Percentiles rank a stretch among this genome's conserved stretches.
phyloP scores from a whole-genome alignment of 163 green algal genomes.

The Scenedesmus sp. region DNA sequence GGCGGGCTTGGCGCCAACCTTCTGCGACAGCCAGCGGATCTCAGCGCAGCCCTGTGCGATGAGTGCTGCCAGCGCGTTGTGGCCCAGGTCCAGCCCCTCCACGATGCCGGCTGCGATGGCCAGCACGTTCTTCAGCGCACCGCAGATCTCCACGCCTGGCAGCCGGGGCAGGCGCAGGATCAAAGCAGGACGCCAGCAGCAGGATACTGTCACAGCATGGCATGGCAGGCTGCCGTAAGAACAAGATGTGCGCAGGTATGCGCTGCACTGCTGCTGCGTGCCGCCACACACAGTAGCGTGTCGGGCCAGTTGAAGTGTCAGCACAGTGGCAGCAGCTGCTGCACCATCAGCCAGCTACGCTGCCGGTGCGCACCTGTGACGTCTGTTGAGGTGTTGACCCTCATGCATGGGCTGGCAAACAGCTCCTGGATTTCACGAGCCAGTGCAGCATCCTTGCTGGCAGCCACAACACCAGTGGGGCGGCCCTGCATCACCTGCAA shows the following conservation, averaged over 20 bases:
- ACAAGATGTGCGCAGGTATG: not conserved
- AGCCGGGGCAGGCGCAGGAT: not conserved
- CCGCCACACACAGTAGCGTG: not conserved
- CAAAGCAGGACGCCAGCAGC: not conserved
- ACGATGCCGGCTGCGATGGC: conserved; percentile 98
- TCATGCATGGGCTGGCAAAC: conserved; percentile 91
- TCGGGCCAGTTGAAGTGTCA: too few relatives aligned
- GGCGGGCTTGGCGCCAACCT: conserved; percentile 93
- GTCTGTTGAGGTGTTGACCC: conserved; percentile 95
- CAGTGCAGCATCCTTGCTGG: conserved; percentile 84
- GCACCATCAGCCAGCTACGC: not conserved
- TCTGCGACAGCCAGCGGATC: conserved; percentile 93
- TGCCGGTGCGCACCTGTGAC: conserved; percentile 82
- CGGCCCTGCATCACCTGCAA: conserved; percentile 92
- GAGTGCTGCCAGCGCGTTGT: conserved; percentile 96
- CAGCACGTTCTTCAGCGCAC: conserved; percentile 99
- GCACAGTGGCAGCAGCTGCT: not conserved
- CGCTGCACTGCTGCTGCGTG: not conserved
- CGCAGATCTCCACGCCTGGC: conserved; percentile 91
- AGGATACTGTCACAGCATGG: too few relatives aligned
- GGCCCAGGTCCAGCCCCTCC: conserved; percentile 94
- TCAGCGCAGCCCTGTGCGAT: conserved; percentile 79
- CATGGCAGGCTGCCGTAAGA: not conserved
- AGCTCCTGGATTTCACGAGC: conserved; percentile 84
- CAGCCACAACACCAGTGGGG: conserved; percentile 89